phyloP scores from a whole-genome alignment of 305 asterid genomes.

The Plantago coronopus region DNA sequence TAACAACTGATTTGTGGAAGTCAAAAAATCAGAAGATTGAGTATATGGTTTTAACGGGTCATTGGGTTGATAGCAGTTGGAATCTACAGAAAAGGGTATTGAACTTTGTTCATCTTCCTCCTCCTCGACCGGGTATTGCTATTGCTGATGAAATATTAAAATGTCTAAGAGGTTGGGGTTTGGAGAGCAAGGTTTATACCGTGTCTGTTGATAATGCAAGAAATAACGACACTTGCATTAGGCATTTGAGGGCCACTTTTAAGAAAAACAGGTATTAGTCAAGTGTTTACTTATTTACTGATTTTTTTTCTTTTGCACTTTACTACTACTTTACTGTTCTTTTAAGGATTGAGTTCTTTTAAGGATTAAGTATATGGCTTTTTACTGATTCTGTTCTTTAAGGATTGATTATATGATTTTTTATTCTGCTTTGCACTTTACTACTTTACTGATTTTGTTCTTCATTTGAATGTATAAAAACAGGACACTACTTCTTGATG shows the following conservation, averaged over 20 bases:
- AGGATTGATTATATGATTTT: too few relatives aligned
- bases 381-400: too few relatives aligned
- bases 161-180: background rate
- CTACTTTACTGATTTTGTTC: too few relatives aligned
- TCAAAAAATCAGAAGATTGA: background rate
- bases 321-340: too few relatives aligned
- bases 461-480: too few relatives aligned
- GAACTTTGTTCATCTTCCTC: background rate
- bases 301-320: too few relatives aligned
- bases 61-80: background rate
- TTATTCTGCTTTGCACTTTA: too few relatives aligned
- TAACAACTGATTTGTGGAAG: background rate
- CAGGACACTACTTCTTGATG: too few relatives aligned
- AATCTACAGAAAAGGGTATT: background rate
- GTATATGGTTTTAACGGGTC: background rate
- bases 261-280: too few relatives aligned
- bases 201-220: background rate
- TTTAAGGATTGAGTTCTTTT: too few relatives aligned
- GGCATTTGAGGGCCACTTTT: background rate
- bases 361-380: too few relatives aligned
- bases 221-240: background rate
- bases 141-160: background rate
- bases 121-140: background rate
- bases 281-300: too few relatives aligned
- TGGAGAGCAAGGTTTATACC: background rate